Base-by-base conservation (phyloP, 2,329 filamentous ascomycete species). In the Aspergillus cejpii region DNA sequence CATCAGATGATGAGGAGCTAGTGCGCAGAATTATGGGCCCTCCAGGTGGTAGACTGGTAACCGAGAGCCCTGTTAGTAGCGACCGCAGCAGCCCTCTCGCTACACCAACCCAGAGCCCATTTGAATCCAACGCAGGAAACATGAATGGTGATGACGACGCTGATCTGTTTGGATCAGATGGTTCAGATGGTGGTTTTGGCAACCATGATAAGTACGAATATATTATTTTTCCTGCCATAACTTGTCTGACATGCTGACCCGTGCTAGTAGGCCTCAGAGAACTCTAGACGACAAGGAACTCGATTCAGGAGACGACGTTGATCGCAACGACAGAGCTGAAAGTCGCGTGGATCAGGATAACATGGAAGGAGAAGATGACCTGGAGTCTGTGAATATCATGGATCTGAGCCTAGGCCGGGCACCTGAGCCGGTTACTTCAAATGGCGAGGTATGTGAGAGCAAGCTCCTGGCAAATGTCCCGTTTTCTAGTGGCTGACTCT, bases 251-350 rank as follows among this genome's bases (percentile, higher is more conserved):
- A 44, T 36, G 43, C 54, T 61, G 45, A 59, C 37, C 15, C 4
- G 28, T 21, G 15, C 12, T 38, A 69, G 67, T 40, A 58, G 45
- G 45, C 54, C 55, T 23, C 55, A 65, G 45, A 74, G 76, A 47
- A 72, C 69, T 50, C 68, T 83, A 10, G 77, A 82, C 46, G 79
- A 83, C 57, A 73, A 76, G 49, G 77, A 81, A 42, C 72, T 83
- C 29, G 80, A 83, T 57, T 83, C 79, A 8, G 79, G 77, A 34
- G 80, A 83, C 55, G 80, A 83, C 53, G 71, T 77, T 50, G 76
- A 69, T 34, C 73, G 79, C 36, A 65, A 68, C 47, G 79, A 83
- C 58, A 73, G 79, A 26, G 59, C 64, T 11, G 69, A 57, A 5
- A 68, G 72, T 10, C 67, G 61, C 10, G 71, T 72, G 62, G 71